phyloP scores from a whole-genome alignment of 305 asterid species.

The Solanum hybrid region DNA sequence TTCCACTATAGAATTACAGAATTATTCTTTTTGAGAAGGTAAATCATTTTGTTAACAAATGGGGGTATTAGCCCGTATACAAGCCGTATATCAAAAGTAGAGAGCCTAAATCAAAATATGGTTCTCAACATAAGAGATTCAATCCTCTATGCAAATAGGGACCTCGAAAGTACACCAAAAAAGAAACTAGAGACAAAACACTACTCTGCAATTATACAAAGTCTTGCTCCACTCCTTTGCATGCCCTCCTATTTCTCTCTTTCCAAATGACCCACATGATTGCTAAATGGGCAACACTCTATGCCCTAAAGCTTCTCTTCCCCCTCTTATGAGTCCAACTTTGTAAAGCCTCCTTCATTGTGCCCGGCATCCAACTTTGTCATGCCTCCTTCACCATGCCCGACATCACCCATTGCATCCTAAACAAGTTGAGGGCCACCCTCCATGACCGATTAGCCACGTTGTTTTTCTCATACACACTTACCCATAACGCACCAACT shows the following conservation, averaged over 20 bases:
- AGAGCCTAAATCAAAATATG: neutral
- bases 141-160: neutral
- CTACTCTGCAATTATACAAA: neutral
- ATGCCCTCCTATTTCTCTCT: neutral
- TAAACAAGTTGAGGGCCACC: neutral
- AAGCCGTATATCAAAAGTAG: neutral
- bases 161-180: neutral
- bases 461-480: neutral
- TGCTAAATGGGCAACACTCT: neutral
- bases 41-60: neutral
- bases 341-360: neutral
- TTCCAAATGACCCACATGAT: neutral
- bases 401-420: neutral
- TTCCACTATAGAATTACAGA: neutral
- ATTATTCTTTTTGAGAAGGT: neutral
- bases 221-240: neutral
- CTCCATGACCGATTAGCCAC: neutral
- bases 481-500: neutral
- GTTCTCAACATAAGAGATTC: neutral
- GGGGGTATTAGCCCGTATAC: neutral
- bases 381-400: neutral
- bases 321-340: neutral
- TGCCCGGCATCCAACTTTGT: neutral
- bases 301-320: neutral
- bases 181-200: neutral